Evolutionary conservation across 768 basidiomycete genomes (phyloP).

Genomic region (Agrocybe praecox): DNA sequence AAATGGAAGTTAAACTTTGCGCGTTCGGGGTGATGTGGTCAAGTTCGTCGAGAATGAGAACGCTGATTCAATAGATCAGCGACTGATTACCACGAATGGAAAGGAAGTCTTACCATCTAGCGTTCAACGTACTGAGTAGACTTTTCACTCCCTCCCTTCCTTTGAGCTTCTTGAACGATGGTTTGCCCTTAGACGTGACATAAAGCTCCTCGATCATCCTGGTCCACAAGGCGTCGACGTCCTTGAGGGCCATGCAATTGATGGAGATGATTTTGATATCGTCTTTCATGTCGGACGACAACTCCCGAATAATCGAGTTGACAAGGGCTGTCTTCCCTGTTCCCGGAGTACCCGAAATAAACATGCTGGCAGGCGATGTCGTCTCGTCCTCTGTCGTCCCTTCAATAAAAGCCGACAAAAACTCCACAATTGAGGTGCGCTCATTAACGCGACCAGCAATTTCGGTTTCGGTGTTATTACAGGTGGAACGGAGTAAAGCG

Average conservation of each 20-base stretch:
- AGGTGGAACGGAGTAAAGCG: conserved; percentile 72
- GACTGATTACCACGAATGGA: conserved; percentile 14
- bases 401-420: conserved; percentile 57
- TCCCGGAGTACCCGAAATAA: conserved; percentile 92
- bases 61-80: conserved; percentile 36
- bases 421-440: conserved; percentile 56
- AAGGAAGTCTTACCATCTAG: conserved; percentile 52
- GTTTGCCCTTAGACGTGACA: conserved; percentile 35
- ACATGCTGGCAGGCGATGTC: conserved; percentile 53
- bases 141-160: conserved; percentile 50
- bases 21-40: conserved; percentile 75
- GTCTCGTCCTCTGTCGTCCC: conserved; percentile 25
- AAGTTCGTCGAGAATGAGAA: conserved; percentile 85
- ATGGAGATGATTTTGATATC: conserved; percentile 56
- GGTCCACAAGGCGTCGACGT: conserved; percentile 72
- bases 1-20: conserved; percentile 62
- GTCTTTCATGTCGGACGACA: conserved; percentile 33
- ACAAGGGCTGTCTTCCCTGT: conserved; percentile 91
- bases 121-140: conserved; percentile 41
- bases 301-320: conserved; percentile 56
- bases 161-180: conserved; percentile 43
- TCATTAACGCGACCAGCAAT: conserved; percentile 75
- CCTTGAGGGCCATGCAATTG: conserved; percentile 82
- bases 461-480: conserved; percentile 48
- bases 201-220: conserved; percentile 61